These are phyloP conservation scores for Leccinum variabile DNA, from an alignment of 1,284 basidiomycete species.

Conservation along the genomic window DNA sequence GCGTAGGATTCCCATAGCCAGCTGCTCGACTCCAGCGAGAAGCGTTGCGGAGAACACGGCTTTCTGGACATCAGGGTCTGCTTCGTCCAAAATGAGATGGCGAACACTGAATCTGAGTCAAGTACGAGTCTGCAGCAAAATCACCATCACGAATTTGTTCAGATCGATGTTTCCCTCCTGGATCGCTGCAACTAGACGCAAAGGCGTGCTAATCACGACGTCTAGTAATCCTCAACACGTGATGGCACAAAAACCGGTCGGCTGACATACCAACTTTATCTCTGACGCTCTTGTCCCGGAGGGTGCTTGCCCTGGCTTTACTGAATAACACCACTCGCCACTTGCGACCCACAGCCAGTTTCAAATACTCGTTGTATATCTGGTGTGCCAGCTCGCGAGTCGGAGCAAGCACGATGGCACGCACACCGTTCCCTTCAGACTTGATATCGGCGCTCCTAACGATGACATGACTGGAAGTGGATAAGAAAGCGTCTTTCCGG, in stretches of 20 bases:
- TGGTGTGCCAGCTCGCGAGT: constrained; percentile 97
- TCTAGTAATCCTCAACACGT: constrained; percentile 45
- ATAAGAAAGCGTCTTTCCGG: constrained; percentile 92
- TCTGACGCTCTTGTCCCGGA: constrained; percentile 65
- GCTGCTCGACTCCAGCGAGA: constrained; percentile 84
- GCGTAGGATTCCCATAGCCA: constrained; percentile 82
- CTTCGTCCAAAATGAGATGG: constrained; percentile 87
- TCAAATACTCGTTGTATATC: constrained; percentile 89
- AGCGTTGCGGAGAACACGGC: constrained; percentile 94
- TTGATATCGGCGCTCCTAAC: constrained; percentile 61
- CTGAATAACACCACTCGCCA: constrained; percentile 85
- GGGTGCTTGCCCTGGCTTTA: constrained; percentile 78
- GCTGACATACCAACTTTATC: constrained; percentile 69
- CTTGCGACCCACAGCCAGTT: constrained; percentile 78
- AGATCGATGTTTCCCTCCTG: constrained; percentile 68
- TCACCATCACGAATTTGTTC: constrained; percentile 56
- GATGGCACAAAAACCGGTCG: background rate
- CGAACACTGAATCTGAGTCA: constrained; percentile 56
- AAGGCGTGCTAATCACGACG: constrained; percentile 79
- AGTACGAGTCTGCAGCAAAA: background rate
- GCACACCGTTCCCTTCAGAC: constrained; percentile 57
- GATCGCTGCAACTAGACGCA: constrained; percentile 74
- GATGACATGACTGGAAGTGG: constrained; percentile 77
- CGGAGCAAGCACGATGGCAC: constrained; percentile 85
- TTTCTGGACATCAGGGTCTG: constrained; percentile 80